Conservation (phyloP, 441 rosid genomes). For the Adansonia madagascariensis region DNA sequence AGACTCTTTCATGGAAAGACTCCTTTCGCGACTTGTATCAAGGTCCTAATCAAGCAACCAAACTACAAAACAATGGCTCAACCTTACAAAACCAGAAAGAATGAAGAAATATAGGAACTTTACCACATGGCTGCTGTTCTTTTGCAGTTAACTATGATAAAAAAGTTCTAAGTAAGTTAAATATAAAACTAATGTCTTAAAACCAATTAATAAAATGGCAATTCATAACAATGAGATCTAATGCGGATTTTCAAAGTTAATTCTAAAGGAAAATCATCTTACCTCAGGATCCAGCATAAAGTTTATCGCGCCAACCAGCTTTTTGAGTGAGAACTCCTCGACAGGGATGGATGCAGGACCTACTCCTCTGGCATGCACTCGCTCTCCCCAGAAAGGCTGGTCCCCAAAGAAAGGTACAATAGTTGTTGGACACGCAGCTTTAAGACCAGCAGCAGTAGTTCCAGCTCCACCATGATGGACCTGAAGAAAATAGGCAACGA, state of each 20-base stretch:
- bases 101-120: neutral
- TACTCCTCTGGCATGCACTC: constrained; percentile 81
- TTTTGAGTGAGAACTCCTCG: constrained; percentile 77
- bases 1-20: too few relatives aligned
- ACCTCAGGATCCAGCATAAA: constrained; percentile 78
- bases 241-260: neutral
- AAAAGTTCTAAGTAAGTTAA: neutral
- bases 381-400: constrained; percentile 97
- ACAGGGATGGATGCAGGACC: constrained; percentile 92
- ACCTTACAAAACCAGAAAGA: neutral
- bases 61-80: neutral
- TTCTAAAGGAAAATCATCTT: constrained; percentile 20
- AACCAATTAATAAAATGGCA: neutral
- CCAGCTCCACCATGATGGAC: constrained; percentile 99
- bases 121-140: neutral
- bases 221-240: neutral
- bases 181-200: neutral
- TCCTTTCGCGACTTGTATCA: too few relatives aligned
- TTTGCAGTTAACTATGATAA: neutral
- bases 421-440: constrained; percentile 95
- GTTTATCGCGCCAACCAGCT: constrained; percentile 73
- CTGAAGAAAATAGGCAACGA: constrained; percentile 37
- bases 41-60: neutral
- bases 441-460: constrained; percentile 96
- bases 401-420: constrained; percentile 96